phyloP scores from a whole-genome alignment of 2,329 filamentous ascomycete genomes.

The Botrytis hyacinthi region DNA sequence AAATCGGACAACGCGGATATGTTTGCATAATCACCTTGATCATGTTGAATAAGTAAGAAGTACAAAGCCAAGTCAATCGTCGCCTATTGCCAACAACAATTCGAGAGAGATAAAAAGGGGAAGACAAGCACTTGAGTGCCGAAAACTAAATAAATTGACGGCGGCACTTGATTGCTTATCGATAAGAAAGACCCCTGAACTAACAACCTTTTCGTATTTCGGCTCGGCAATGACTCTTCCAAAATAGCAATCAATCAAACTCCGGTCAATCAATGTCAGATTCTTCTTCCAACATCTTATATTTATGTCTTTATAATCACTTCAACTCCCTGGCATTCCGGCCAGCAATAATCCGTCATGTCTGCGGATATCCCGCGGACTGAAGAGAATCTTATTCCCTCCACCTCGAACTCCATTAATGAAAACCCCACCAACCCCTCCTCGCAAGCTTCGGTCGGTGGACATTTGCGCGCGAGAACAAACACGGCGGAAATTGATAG shows the following conservation, averaged over 20 bases:
- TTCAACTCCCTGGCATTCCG: slow-evolving; percentile 24
- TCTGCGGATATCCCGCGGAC: slow-evolving; percentile 29
- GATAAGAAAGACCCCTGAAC: slow-evolving; percentile 8
- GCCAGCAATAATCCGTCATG: slow-evolving; percentile 30
- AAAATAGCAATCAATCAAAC: background rate
- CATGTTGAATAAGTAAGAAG: background rate
- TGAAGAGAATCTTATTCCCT: slow-evolving; percentile 6
- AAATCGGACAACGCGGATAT: background rate
- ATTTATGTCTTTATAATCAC: slow-evolving; percentile 20
- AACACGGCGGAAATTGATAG: slow-evolving; percentile 41
- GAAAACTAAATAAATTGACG: background rate
- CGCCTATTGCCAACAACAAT: background rate
- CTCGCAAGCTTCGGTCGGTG: slow-evolving; percentile 16
- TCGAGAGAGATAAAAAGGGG: background rate
- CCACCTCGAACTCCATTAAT: slow-evolving; percentile 20
- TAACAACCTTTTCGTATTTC: background rate
- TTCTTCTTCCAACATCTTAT: slow-evolving; percentile 13
- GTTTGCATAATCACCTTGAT: background rate
- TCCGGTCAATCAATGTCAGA: background rate
- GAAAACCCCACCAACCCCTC: slow-evolving; percentile 24
- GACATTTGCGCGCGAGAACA: slow-evolving; percentile 32
- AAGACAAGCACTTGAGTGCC: background rate
- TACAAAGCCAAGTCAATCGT: background rate
- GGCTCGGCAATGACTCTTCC: slow-evolving; percentile 5
- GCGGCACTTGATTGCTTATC: slow-evolving; percentile 10